Evolutionary conservation across 768 basidiomycete genomes (phyloP).

Genomic region (Psilocybe sp.): DNA sequence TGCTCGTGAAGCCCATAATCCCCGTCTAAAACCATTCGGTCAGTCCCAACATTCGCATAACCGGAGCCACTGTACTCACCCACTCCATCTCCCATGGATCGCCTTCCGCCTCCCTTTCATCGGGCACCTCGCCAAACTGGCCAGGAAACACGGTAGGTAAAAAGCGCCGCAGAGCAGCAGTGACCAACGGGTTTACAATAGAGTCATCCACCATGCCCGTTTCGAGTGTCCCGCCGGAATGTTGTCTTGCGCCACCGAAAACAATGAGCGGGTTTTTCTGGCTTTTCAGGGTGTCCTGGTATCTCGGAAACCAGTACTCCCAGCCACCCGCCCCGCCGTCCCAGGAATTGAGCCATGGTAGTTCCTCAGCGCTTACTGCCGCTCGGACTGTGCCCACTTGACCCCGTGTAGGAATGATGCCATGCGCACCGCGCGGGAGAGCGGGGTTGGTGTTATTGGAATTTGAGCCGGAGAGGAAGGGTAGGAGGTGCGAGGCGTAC

Average conservation of each 20-base stretch:
- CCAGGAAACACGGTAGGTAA: constrained; percentile 56
- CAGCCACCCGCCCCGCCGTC: constrained; percentile 43
- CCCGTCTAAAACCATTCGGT: constrained; percentile 53
- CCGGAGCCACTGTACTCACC: constrained; percentile 39
- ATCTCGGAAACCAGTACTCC: constrained; percentile 85
- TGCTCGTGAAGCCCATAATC: constrained; percentile 73
- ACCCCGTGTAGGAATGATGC: constrained; percentile 69
- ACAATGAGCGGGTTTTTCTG: constrained; percentile 56
- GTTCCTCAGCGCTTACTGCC: constrained; percentile 29
- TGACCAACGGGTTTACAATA: constrained; percentile 42
- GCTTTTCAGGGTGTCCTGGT: constrained; percentile 28
- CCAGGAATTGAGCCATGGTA: constrained; percentile 45
- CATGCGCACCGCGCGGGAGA: constrained; percentile 8
- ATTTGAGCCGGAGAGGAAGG: constrained; percentile 50
- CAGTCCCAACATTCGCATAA: background rate
- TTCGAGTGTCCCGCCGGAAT: constrained; percentile 42
- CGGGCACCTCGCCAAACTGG: constrained; percentile 31
- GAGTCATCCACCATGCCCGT: constrained; percentile 58
- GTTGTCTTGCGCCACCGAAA: constrained; percentile 66
- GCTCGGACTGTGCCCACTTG: constrained; percentile 53
- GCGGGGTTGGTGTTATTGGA: background rate
- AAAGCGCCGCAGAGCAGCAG: constrained; percentile 52
- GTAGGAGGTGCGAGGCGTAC: constrained; percentile 77
- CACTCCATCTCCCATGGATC: constrained; percentile 71
- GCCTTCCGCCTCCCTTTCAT: constrained; percentile 29